Evolutionary conservation across 805 yeast genomes (phyloP), one percentile per base, ranked within the genome.

Genomic region (Saccharomycopsis sp.): DNA sequence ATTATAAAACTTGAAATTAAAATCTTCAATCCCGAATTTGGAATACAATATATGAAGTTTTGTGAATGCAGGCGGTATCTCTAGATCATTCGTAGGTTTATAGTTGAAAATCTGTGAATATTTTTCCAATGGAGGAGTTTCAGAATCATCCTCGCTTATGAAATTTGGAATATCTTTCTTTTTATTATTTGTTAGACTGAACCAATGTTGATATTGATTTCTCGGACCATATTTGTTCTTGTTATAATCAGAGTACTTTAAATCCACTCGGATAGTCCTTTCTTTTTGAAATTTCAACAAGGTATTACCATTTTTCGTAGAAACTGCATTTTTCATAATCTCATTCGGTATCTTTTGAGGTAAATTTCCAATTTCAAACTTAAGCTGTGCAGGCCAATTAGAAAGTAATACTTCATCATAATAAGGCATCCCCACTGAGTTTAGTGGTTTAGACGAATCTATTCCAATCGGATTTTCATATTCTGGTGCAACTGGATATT

Each of bases 1-100:
- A 58, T 90, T 90, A 66, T 83, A 90, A 55, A 79, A 82, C 43
- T 75, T 80, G 59, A 93, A 90, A 64, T 90, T 96, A 63, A 93
- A 93, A 60, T 88, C 96, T 54, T 83, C 87, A 24, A 93, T 88
- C 22, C 98, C 98, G 61, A 87, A 90, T 55, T 77, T 81, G 45
- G 94, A 84, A 61, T 89, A 90, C 34, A 81, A 74, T 43, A 90
- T 85, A 48, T 81, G 84, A 38, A 86, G 67, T 54, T 79, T 77
- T 33, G 79, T 68, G 64, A 82, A 90, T 28, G 89, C 84, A 42
- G 81, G 80, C 1, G 96, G 96, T 1, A 47, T 36, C 24, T 43
- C 40, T 7, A 37, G 27, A n/a, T 43, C 41, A 4, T 27, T 20
- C 31, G 16, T 16, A 14, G 24, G 35, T 27, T 44, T 41, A 32